Evolutionary conservation across 1,284 basidiomycete genomes (phyloP).

Genomic region (Puccinia sorghi): DNA sequence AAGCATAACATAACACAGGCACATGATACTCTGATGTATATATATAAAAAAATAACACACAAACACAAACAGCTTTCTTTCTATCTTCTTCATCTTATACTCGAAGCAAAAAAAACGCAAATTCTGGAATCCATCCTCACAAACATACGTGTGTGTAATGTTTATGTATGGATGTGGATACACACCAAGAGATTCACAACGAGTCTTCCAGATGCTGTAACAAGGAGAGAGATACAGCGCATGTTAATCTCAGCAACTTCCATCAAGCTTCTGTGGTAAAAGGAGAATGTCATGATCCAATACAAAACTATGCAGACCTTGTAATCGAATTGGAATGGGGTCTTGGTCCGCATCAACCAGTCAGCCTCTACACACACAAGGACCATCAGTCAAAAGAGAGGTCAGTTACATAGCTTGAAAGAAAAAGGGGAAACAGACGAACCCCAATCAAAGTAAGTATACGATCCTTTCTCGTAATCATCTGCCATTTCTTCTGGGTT

Average conservation of each 20-base stretch:
- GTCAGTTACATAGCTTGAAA: neutral
- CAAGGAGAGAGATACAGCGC: neutral
- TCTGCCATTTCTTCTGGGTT: conserved; percentile 99
- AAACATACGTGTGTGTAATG: too few species aligned
- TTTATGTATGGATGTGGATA: too few species aligned
- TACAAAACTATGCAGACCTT: conserved; percentile 24
- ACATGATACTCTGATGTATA: too few species aligned
- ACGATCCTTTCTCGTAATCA: conserved; percentile 97
- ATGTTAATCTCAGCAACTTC: neutral
- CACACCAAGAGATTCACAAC: neutral
- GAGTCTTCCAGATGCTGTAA: conserved; percentile 25
- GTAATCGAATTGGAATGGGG: conserved; percentile 49
- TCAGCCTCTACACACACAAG: conserved; percentile 37
- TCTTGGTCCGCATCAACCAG: conserved; percentile 50
- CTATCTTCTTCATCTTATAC: too few species aligned
- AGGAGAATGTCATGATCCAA: neutral
- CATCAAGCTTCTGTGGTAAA: neutral
- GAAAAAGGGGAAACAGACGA: neutral
- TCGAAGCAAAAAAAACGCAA: too few species aligned
- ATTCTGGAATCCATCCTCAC: too few species aligned
- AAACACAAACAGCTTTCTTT: too few species aligned
- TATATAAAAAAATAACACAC: too few species aligned
- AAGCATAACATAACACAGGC: too few species aligned
- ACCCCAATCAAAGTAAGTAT: conserved; percentile 60
- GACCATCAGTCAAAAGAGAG: neutral